Conservation (phyloP, 2,329 filamentous ascomycete species). For the Xylariaceae sp. region DNA sequence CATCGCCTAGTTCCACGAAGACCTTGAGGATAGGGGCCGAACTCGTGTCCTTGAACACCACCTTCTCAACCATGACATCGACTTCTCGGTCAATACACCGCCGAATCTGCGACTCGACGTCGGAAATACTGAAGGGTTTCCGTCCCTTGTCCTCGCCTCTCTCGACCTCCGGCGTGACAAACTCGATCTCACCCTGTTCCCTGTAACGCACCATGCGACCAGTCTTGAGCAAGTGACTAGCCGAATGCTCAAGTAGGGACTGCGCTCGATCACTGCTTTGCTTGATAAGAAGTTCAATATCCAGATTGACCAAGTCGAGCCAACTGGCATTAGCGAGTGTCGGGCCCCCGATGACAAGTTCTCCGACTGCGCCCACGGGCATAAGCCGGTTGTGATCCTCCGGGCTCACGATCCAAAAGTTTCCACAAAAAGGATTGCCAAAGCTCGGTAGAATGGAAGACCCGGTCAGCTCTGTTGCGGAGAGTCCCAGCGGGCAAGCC, state of each 20-base stretch:
- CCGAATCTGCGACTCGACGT: slow-evolving; percentile 45
- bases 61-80: slow-evolving; percentile 45
- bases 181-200: slow-evolving; percentile 44
- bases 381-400: slow-evolving; percentile 46
- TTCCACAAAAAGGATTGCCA: slow-evolving; percentile 43
- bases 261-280: slow-evolving; percentile 20
- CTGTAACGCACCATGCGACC: slow-evolving; percentile 47
- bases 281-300: slow-evolving; percentile 25
- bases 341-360: slow-evolving; percentile 56
- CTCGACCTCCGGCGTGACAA: slow-evolving; percentile 41
- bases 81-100: slow-evolving; percentile 42
- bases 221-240: slow-evolving; percentile 40
- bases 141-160: slow-evolving; percentile 39
- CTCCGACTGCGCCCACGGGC: slow-evolving; percentile 51
- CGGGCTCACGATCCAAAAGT: slow-evolving; percentile 49
- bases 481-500: slow-evolving; percentile 47
- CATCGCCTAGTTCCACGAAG: slow-evolving; percentile 45
- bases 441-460: slow-evolving; percentile 39
- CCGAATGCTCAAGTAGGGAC: slow-evolving; percentile 24
- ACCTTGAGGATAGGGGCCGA: slow-evolving; percentile 39
- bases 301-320: slow-evolving; percentile 32
- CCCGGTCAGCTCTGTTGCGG: slow-evolving; percentile 40
- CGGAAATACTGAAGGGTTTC: slow-evolving; percentile 37
- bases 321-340: slow-evolving; percentile 40
- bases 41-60: slow-evolving; percentile 41